Conservation (phyloP, 1,284 basidiomycete species). For the Tylopilus orsonianus region DNA sequence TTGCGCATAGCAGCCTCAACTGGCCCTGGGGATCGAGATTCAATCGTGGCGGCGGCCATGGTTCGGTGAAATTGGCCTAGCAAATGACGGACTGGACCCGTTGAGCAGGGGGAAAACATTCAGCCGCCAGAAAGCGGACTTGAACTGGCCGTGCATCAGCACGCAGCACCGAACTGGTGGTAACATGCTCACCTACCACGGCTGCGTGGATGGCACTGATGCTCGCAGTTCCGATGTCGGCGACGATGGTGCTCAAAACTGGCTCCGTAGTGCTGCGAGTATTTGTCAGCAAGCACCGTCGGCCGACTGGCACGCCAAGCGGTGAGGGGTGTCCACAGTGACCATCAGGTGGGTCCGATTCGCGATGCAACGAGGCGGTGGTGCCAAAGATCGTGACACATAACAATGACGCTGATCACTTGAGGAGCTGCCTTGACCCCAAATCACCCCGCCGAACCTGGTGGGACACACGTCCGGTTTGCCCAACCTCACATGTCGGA, state of each 20-base stretch:
- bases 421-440: constrained; percentile 12
- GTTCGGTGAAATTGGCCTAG: constrained; percentile 19
- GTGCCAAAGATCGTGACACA: background rate
- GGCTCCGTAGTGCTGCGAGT: too few species aligned
- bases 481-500: background rate
- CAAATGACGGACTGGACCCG: constrained; percentile 24
- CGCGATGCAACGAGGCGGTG: constrained; percentile 23
- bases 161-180: constrained; percentile 15
- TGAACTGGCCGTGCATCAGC: constrained; percentile 21
- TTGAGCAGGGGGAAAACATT: constrained; percentile 28
- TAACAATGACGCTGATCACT: constrained; percentile 4
- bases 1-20: constrained; percentile 49
- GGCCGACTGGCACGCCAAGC: background rate
- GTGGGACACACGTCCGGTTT: too few species aligned
- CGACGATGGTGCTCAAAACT: constrained; percentile 1
- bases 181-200: constrained; percentile 14
- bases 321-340: background rate
- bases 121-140: constrained; percentile 15
- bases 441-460: constrained; percentile 1
- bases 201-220: constrained; percentile 3
- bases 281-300: constrained; percentile 25
- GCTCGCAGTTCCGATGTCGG: background rate
- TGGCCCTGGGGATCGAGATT: constrained; percentile 37
- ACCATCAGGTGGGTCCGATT: constrained; percentile 16
- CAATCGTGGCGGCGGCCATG: constrained; percentile 29